A percentile compares a stretch with the other conserved stretches of the same genome.
Conservation (phyloP, 805 yeast species). For the Candida namnaoensis region DNA sequence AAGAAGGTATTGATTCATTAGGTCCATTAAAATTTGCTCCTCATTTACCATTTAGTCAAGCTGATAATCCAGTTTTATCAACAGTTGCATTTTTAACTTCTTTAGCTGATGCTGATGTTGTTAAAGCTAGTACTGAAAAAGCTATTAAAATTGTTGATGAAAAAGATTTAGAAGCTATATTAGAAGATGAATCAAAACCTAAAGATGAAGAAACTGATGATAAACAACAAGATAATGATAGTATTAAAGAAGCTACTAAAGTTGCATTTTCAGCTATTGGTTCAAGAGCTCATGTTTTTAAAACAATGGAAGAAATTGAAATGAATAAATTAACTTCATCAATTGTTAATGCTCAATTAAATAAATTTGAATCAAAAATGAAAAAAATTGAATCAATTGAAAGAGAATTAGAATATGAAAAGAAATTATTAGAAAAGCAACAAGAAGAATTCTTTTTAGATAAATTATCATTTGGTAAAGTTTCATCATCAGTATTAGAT, state of each 20-base stretch:
- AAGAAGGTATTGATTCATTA: slow-evolving; percentile 16
- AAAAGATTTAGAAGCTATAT: slow-evolving; percentile 10
- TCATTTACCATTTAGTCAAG: slow-evolving; percentile 73
- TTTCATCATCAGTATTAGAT: slow-evolving; percentile 39
- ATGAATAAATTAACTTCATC: slow-evolving; percentile 50
- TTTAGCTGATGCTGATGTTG: slow-evolving; percentile 79
- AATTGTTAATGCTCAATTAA: slow-evolving; percentile 52
- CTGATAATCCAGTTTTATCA: slow-evolving; percentile 90
- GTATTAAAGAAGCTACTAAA: slow-evolving; percentile 37
- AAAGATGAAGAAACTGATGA: slow-evolving; percentile 1
- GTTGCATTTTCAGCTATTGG: slow-evolving; percentile 73
- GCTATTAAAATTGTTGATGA: slow-evolving; percentile 34
- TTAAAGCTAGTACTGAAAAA: slow-evolving; percentile 66
- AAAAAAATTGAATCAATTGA: slow-evolving; percentile 52
- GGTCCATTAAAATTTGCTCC: slow-evolving; percentile 80
- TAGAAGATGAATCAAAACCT: slow-evolving; percentile 7
- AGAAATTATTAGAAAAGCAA: slow-evolving; percentile 47
- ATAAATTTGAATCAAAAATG: slow-evolving; percentile 58
- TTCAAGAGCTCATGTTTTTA: slow-evolving; percentile 70
- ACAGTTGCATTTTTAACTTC: slow-evolving; percentile 85
- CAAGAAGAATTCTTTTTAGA: slow-evolving; percentile 63
- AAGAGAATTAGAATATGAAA: slow-evolving; percentile 56
- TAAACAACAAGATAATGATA: slow-evolving; percentile 2
- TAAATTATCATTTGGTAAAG: slow-evolving; percentile 55
- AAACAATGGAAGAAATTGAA: slow-evolving; percentile 73